Evolutionary conservation across 768 basidiomycete genomes (phyloP).

Genomic region (Pulveroboletus sp.): DNA sequence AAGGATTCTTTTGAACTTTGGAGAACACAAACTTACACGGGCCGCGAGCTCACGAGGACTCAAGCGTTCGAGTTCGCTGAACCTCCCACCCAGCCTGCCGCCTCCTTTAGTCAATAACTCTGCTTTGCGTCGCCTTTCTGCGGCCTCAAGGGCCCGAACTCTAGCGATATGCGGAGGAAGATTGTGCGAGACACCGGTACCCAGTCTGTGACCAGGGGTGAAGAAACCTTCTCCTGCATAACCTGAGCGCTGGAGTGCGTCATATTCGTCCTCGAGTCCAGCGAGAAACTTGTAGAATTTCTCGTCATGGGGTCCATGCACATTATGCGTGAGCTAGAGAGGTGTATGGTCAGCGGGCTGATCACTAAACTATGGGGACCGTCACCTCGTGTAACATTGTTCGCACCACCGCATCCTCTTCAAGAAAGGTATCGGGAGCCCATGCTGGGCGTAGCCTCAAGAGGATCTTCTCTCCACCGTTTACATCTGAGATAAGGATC

Average conservation of each 20-base stretch:
- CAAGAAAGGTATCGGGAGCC: conserved; percentile 66
- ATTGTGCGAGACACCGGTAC: conserved; percentile 65
- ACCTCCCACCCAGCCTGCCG: conserved; percentile 61
- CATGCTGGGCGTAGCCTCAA: conserved; percentile 75
- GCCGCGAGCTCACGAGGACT: conserved; percentile 73
- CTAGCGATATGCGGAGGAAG: conserved; percentile 64
- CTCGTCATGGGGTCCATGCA: conserved; percentile 88
- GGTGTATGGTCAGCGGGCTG: not conserved
- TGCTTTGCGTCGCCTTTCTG: conserved; percentile 64
- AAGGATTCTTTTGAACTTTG: not conserved
- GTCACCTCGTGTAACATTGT: conserved; percentile 90
- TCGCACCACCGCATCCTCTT: conserved; percentile 70
- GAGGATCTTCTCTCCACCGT: conserved; percentile 79
- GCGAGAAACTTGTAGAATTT: conserved; percentile 73
- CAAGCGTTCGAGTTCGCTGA: conserved; percentile 37
- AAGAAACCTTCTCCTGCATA: conserved; percentile 93
- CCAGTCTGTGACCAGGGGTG: conserved; percentile 67
- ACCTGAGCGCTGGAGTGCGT: conserved; percentile 71
- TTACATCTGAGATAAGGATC: conserved; percentile 51
- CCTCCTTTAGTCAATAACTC: conserved; percentile 47
- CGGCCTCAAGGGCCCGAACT: conserved; percentile 70
- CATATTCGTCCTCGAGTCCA: conserved; percentile 81
- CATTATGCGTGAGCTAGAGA: conserved; percentile 78
- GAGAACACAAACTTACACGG: conserved; percentile 41
- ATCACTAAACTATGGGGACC: not conserved